These are phyloP conservation scores for Pseudogymnoascus destructans DNA, from an alignment of 2,329 filamentous ascomycete genomes.

Conservation along the genomic window DNA sequence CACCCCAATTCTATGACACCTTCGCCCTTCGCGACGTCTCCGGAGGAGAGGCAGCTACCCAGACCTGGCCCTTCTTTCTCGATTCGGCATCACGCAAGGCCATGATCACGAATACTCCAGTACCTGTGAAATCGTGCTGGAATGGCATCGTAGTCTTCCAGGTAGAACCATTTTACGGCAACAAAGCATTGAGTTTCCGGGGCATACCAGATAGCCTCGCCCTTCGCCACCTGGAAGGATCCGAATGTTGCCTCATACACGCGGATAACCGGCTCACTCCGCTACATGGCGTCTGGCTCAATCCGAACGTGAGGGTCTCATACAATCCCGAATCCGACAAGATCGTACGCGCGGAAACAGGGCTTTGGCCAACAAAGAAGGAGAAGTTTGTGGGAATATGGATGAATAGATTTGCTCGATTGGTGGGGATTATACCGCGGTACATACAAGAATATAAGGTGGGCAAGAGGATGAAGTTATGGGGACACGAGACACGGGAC, in stretches of 20 bases:
- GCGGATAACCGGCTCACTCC: conserved; percentile 36
- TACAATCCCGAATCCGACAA: conserved; percentile 44
- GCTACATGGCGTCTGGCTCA: conserved; percentile 47
- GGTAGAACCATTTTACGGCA: conserved; percentile 38
- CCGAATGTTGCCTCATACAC: conserved; percentile 67
- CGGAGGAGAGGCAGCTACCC: conserved; percentile 38
- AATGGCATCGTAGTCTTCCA: conserved; percentile 43
- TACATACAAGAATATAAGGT: conserved; percentile 22
- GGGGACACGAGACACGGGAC: conserved; percentile 25
- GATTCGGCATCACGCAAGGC: conserved; percentile 38
- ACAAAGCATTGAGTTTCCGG: conserved; percentile 41
- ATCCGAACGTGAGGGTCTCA: conserved; percentile 55
- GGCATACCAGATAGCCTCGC: conserved; percentile 51
- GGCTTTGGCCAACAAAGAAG: conserved; percentile 21
- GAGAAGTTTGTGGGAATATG: conserved; percentile 43
- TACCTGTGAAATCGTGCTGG: conserved; percentile 44
- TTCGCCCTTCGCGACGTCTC: conserved; percentile 45
- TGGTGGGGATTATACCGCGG: conserved; percentile 27
- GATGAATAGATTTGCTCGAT: conserved; percentile 41
- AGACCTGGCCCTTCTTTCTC: conserved; percentile 47
- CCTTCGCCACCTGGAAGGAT: conserved; percentile 53
- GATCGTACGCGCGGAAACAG: conserved; percentile 30
- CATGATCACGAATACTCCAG: conserved; percentile 35
- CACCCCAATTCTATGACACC: conserved; percentile 46
- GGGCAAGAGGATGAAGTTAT: conserved; percentile 15